Conservation (phyloP, 192 early-diverging fungal species). For the Coemansia sp. region DNA sequence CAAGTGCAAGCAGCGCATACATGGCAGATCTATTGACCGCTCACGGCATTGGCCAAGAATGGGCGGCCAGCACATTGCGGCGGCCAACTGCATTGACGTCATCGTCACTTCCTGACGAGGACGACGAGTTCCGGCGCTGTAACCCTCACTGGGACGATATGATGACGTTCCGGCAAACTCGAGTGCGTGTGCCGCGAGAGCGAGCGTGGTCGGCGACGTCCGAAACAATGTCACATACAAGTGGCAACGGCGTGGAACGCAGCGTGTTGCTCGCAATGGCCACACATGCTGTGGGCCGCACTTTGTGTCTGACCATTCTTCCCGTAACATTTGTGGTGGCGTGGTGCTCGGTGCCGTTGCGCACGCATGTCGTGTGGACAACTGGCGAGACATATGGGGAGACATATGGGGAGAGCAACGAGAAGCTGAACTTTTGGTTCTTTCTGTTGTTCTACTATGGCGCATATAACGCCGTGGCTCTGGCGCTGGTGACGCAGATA, state of each 20-base stretch:
- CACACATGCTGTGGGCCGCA: conserved; percentile 39
- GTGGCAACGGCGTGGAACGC: conserved; percentile 15
- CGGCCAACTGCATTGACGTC: conserved; percentile 34
- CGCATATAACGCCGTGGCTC: conserved; percentile 69
- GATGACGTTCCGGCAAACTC: conserved; percentile 53
- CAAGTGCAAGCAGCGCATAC: conserved; percentile 18
- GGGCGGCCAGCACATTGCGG: conserved; percentile 17
- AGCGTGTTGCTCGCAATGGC: conserved; percentile 51
- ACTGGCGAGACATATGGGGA: too few relatives aligned
- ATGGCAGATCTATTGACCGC: conserved; percentile 32
- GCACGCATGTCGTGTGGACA: conserved; percentile 31
- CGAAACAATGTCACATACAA: conserved; percentile 5
- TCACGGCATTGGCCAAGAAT: conserved; percentile 34
- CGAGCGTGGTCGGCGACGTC: conserved; percentile 53
- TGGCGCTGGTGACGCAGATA: conserved; percentile 72
- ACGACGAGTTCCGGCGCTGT: conserved; percentile 27
- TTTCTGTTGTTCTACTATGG: conserved; percentile 79
- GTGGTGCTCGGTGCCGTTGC: conserved; percentile 63
- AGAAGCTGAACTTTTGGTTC: conserved; percentile 73
- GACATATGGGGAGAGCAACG: background rate
- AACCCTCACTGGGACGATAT: conserved; percentile 62
- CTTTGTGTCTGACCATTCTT: conserved; percentile 50
- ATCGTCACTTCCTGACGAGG: conserved; percentile 19
- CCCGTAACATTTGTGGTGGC: conserved; percentile 55
- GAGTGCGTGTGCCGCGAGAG: conserved; percentile 5